phyloP scores from a whole-genome alignment of 2,329 filamentous ascomycete species.

The Alternaria sp. region DNA sequence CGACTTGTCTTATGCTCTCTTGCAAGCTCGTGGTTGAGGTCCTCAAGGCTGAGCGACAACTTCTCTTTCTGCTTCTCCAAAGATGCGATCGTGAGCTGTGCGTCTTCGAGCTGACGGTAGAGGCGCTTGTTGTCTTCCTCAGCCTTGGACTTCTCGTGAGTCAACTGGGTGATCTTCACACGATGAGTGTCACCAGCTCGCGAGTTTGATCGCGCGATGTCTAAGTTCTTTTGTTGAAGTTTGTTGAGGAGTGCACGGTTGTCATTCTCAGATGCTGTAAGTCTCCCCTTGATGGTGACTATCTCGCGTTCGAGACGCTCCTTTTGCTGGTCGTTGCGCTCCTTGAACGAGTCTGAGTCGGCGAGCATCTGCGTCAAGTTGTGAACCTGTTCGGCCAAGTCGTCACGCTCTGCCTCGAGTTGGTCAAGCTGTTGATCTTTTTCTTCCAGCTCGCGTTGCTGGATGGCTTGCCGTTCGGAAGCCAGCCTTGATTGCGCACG shows the following conservation, averaged over 20 bases:
- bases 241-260: slow-evolving; percentile 96
- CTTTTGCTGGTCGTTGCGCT: slow-evolving; percentile 92
- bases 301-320: slow-evolving; percentile 91
- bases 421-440: slow-evolving; percentile 78
- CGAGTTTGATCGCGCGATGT: slow-evolving; percentile 89
- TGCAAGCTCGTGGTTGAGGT: slow-evolving; percentile 89
- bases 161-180: slow-evolving; percentile 74
- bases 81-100: slow-evolving; percentile 80
- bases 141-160: slow-evolving; percentile 79
- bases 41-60: slow-evolving; percentile 83
- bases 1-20: slow-evolving; percentile 88
- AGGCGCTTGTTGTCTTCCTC: slow-evolving; percentile 85
- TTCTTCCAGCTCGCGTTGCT: slow-evolving; percentile 80
- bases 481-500: slow-evolving; percentile 78
- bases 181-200: slow-evolving; percentile 84
- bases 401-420: slow-evolving; percentile 78
- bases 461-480: slow-evolving; percentile 77
- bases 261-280: slow-evolving; percentile 93
- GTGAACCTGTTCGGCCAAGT: slow-evolving; percentile 80
- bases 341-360: slow-evolving; percentile 85
- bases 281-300: slow-evolving; percentile 84
- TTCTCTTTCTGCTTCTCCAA: slow-evolving; percentile 96
- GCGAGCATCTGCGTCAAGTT: slow-evolving; percentile 85
- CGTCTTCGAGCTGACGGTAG: slow-evolving; percentile 82
- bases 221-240: slow-evolving; percentile 93